phyloP scores from a whole-genome alignment of 169 alveolate genomes.

The Miamiensis avidus region DNA sequence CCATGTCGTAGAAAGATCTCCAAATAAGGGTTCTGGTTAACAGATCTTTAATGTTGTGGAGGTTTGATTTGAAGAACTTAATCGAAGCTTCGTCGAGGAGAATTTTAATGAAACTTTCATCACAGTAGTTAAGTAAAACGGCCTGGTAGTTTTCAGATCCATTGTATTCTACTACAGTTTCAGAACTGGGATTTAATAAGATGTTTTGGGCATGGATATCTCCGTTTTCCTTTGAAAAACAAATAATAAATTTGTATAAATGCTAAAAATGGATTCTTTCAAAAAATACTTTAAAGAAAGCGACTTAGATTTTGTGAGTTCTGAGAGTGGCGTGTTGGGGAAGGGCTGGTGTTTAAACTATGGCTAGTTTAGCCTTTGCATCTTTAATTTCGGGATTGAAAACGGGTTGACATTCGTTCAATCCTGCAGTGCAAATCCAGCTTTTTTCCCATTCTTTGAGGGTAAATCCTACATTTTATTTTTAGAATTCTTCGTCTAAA shows the following conservation, averaged over 20 bases:
- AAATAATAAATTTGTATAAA: too few relatives aligned
- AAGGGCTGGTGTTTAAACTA: constrained; percentile 61
- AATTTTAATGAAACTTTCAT: constrained; percentile 73
- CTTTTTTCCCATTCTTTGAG: constrained; percentile 59
- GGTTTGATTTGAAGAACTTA: constrained; percentile 52
- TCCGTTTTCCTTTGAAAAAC: constrained; percentile 59
- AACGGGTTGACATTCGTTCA: constrained; percentile 59
- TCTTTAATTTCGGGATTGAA: constrained; percentile 38
- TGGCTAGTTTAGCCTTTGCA: constrained; percentile 47
- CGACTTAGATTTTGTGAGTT: constrained; percentile 63
- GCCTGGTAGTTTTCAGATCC: constrained; percentile 57
- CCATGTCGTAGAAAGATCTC: constrained; percentile 68
- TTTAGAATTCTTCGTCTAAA: constrained; percentile 58
- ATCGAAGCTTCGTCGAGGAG: constrained; percentile 59
- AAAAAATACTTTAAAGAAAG: too few relatives aligned
- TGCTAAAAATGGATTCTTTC: too few relatives aligned
- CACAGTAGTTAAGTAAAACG: constrained; percentile 62
- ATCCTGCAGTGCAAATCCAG: constrained; percentile 76
- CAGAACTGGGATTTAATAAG: constrained; percentile 49
- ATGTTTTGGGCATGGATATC: constrained; percentile 48
- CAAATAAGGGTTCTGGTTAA: constrained; percentile 62
- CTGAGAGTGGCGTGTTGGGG: constrained; percentile 59
- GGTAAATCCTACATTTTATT: constrained; percentile 42
- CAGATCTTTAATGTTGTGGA: constrained; percentile 51
- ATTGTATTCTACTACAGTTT: constrained; percentile 55